Evolutionary conservation across 805 yeast genomes (phyloP).

Genomic region (Suhomyces faveliae): DNA sequence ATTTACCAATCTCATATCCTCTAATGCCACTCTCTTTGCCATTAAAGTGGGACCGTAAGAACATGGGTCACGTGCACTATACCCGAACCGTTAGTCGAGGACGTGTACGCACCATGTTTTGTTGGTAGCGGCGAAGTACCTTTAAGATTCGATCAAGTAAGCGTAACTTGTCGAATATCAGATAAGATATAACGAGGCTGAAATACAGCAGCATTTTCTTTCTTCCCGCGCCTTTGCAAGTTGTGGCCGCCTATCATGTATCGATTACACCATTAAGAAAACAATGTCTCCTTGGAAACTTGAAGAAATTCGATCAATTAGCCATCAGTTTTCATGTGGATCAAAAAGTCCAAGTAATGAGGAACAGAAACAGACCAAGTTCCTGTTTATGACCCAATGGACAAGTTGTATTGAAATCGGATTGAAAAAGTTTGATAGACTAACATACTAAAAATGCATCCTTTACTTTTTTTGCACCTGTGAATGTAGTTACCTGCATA

Average conservation of each 20-base stretch:
- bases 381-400: too few relatives aligned
- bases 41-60: too few relatives aligned
- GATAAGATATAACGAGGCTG: constrained; percentile 1
- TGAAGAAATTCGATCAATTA: constrained; percentile 81
- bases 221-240: constrained; percentile 5
- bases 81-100: too few relatives aligned
- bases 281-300: constrained; percentile 82
- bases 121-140: constrained; percentile 2
- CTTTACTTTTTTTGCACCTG: too few relatives aligned
- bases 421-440: too few relatives aligned
- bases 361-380: constrained; percentile 56
- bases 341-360: constrained; percentile 74
- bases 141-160: neutral
- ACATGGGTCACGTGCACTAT: too few relatives aligned
- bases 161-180: neutral
- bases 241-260: constrained; percentile 66
- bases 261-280: constrained; percentile 79
- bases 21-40: too few relatives aligned
- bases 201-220: constrained; percentile 2
- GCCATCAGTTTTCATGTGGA: constrained; percentile 93
- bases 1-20: too few relatives aligned
- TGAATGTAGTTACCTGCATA: too few relatives aligned
- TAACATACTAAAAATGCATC: too few relatives aligned
- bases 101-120: constrained; percentile 4
- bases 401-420: too few relatives aligned